Base-by-base conservation (phyloP, 495 filamentous ascomycete species). In the Aspergillus baeticus region DNA sequence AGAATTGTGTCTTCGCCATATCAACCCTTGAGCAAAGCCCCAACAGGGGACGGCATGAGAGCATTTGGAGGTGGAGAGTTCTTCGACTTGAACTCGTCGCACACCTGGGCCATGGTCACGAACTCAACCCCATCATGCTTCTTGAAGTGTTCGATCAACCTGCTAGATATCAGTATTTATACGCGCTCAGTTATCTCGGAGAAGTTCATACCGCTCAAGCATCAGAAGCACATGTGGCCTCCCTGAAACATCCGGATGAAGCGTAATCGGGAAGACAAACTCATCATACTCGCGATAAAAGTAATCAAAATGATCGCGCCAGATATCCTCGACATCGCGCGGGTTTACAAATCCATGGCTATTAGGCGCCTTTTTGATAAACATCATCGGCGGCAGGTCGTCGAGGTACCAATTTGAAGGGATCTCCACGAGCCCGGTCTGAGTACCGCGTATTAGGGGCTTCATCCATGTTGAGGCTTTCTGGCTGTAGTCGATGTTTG, bases 191-290 rank as follows among this genome's bases (percentile, higher is more conserved):
- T 8, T 3, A 29, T 4, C 3, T 4, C 3, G 26, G 4, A 29
- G 26, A 8, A 8, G 3, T 29, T 3, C 26, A 29, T 29, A 29
- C 26, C 26, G 65, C 64, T 86, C 80, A 45, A 84, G 58, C 82
- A 85, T 84, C 0, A 79, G 77, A 63, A 83, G 77, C 10, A 85
- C 74, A 74, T 85, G 82, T 23, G 82, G 77, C 81, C 82, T 85
- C 7, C 82, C 82, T 60, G 79, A 81, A 10, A 80, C 84, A 69
- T 85, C 81, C 17, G 82, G 81, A 65, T 85, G 82, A 71, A 82
- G 62, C 15, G 83, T 58, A 34, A 85, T 60, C 56, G 82, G 82
- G 64, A 85, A 85, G 10, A 85, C 70, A 55, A 86, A 87, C 44
- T 80, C 77, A 51, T 84, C 81, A 53, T 83, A 78, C 65, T 86